Evolutionary conservation across 2,329 filamentous ascomycete genomes (phyloP).

Genomic region (Diaporthe citrichinensis): DNA sequence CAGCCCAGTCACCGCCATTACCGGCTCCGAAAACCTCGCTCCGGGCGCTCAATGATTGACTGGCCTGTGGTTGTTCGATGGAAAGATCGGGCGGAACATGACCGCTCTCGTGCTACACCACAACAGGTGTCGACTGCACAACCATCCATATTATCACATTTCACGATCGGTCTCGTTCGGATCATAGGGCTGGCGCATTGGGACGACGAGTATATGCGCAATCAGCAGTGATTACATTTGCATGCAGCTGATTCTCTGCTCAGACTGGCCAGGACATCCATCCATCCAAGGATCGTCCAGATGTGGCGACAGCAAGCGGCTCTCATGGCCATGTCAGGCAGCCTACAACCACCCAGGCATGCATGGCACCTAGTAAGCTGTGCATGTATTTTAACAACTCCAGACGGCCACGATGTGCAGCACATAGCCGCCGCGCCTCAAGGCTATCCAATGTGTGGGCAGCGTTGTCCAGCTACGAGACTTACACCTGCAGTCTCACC

Average conservation of each 20-base stretch:
- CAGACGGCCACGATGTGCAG: background rate
- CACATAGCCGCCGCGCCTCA: background rate
- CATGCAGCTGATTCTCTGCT: background rate
- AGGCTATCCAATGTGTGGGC: background rate
- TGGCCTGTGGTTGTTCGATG: background rate
- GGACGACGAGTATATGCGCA: background rate
- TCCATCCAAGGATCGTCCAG: background rate
- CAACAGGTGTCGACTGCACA: background rate
- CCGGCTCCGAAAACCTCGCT: background rate
- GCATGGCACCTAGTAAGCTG: background rate
- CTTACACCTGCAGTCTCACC: background rate
- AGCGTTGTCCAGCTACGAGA: background rate
- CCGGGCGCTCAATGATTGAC: background rate
- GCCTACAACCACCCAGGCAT: too few relatives aligned
- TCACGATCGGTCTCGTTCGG: background rate
- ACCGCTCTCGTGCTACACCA: background rate
- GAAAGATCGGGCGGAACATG: background rate
- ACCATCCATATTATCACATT: background rate
- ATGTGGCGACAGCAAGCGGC: background rate
- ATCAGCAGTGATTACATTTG: background rate
- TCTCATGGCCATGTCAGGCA: background rate
- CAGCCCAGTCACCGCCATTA: constrained; percentile 10
- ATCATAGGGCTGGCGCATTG: background rate
- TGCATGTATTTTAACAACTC: background rate
- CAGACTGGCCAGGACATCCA: background rate